Conservation (phyloP, 768 basidiomycete species). For the Collybia mongolica region DNA sequence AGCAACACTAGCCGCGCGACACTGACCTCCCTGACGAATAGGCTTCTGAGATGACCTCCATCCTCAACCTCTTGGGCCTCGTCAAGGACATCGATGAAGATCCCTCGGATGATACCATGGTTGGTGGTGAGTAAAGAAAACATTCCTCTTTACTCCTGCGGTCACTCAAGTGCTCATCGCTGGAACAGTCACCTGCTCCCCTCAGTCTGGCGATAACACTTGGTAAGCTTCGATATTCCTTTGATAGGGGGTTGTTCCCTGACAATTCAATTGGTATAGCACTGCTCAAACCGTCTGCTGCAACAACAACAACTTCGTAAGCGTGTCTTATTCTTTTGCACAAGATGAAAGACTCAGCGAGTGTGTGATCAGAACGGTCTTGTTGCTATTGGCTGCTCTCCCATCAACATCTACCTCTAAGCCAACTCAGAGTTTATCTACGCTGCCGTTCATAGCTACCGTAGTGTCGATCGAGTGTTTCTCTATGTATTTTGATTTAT, state of each 20-base stretch:
- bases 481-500: too few species aligned
- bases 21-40: too few species aligned
- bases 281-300: neutral
- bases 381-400: neutral
- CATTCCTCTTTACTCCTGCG: neutral
- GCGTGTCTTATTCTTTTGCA: neutral
- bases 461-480: too few species aligned
- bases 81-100: neutral
- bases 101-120: neutral
- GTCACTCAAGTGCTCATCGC: neutral
- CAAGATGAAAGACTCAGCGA: neutral
- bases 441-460: too few species aligned
- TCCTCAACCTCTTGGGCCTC: neutral
- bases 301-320: neutral
- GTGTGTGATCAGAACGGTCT: neutral
- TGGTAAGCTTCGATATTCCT: neutral
- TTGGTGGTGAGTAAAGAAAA: neutral
- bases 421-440: too few species aligned
- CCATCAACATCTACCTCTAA: neutral
- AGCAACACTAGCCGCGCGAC: too few species aligned
- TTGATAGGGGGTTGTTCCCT: neutral
- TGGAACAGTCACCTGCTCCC: neutral
- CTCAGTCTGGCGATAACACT: neutral
- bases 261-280: neutral
- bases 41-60: neutral